A percentile compares a stretch with the other conserved stretches of the same genome.
These are phyloP conservation scores for Pseudocercospora fijiensis DNA, from an alignment of 2,329 filamentous ascomycete genomes.

Conservation along the genomic window DNA sequence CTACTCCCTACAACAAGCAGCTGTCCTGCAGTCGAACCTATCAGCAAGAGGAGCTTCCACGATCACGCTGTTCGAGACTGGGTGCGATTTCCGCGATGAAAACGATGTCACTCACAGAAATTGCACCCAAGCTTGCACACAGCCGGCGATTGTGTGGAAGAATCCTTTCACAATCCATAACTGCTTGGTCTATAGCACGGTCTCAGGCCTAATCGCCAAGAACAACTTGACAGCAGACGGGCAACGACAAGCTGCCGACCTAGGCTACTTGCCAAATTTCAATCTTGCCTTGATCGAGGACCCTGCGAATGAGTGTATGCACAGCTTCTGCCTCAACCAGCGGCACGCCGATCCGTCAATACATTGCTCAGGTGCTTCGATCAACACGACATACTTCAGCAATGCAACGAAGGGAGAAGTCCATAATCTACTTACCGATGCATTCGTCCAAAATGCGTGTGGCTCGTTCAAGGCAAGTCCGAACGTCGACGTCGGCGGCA, in stretches of 20 bases:
- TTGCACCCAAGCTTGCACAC: slow-evolving; percentile 1
- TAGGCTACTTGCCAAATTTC: slow-evolving; percentile 11
- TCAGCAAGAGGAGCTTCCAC: background rate
- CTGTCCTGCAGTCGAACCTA: background rate
- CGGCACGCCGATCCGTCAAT: background rate
- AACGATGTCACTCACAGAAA: background rate
- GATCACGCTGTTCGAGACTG: background rate
- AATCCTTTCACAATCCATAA: slow-evolving; percentile 14
- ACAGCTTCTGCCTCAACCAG: slow-evolving; percentile 8
- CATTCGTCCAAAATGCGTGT: slow-evolving; percentile 11
- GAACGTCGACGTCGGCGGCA: slow-evolving; percentile 15
- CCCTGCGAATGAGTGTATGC: slow-evolving; percentile 6
- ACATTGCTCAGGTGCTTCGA: background rate
- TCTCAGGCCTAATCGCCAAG: slow-evolving; percentile 5
- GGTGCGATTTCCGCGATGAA: slow-evolving; percentile 7
- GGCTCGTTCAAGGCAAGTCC: slow-evolving; percentile 9
- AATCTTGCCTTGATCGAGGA: background rate
- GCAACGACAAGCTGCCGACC: background rate
- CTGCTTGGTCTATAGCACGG: slow-evolving; percentile 12
- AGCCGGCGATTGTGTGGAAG: background rate
- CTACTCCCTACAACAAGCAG: slow-evolving; percentile 8
- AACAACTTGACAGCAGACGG: background rate
- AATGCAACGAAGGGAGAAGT: background rate
- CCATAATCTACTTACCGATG: background rate
- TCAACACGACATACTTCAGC: background rate